Conservation (phyloP, 163 green algal species). For the Coccomyxa subellipsoidea region DNA sequence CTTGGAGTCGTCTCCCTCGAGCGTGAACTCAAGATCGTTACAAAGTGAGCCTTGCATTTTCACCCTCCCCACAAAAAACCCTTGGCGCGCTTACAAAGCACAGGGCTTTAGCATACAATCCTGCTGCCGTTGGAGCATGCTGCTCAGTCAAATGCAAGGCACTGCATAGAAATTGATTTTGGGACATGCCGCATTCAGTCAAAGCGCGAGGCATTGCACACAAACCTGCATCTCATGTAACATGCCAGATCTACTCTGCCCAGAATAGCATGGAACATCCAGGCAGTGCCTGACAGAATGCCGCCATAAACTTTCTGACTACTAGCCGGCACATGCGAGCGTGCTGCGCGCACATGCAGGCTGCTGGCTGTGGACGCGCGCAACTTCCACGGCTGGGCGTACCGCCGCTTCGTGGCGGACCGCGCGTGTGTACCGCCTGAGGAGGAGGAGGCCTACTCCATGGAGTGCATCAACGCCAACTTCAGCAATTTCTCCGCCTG, state of each 20-base stretch:
- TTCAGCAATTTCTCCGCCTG: slow-evolving; percentile 98
- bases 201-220: background rate
- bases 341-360: slow-evolving; percentile 23
- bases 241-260: too few species aligned
- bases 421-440: slow-evolving; percentile 33
- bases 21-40: slow-evolving; percentile 75
- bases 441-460: slow-evolving; percentile 72
- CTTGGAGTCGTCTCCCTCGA: slow-evolving; percentile 55
- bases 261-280: too few species aligned
- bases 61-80: too few species aligned
- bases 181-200: background rate
- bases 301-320: background rate
- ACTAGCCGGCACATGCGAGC: background rate
- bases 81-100: too few species aligned
- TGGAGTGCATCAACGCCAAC: slow-evolving; percentile 80
- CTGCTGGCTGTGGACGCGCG: slow-evolving; percentile 81
- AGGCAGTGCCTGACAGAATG: background rate
- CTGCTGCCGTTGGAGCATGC: too few species aligned
- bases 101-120: too few species aligned
- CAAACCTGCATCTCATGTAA: background rate
- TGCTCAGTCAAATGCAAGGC: too few species aligned
- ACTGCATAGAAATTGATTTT: too few species aligned
- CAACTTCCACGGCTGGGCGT: slow-evolving; percentile 96
- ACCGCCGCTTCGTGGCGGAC: slow-evolving; percentile 71
- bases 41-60: slow-evolving; percentile 31